Percentiles rank a stretch among this genome's conserved stretches.
These are phyloP conservation scores for Blastocystis sp. DNA, from an alignment of 352 stramenopile genomes.

Conservation along the genomic window DNA sequence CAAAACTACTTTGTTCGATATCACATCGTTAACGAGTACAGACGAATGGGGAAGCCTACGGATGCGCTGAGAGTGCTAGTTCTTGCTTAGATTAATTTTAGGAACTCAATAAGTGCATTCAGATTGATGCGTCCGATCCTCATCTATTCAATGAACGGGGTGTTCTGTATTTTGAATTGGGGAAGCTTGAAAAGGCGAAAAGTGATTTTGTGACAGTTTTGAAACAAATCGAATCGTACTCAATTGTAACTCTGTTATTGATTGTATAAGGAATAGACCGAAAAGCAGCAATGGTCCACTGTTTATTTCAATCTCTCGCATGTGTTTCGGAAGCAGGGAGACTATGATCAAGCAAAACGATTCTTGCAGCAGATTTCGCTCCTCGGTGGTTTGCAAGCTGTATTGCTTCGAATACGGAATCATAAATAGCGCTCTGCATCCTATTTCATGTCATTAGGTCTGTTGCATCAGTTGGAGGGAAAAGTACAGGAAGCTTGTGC, in stretches of 20 bases:
- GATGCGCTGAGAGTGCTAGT: background rate
- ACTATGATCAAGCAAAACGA: background rate
- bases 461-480: background rate
- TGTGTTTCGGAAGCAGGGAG: background rate
- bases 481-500: background rate
- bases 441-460: background rate
- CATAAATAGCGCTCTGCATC: background rate
- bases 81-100: background rate
- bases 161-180: slow-evolving; percentile 11
- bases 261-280: background rate
- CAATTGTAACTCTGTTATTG: background rate
- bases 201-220: background rate
- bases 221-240: background rate
- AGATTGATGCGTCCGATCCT: background rate
- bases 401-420: background rate
- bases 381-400: background rate
- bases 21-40: background rate
- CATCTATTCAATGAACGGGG: background rate
- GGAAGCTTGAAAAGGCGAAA: background rate
- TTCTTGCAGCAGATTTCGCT: background rate
- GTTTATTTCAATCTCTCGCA: slow-evolving; percentile 33
- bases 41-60: background rate
- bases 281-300: background rate
- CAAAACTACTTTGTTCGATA: background rate
- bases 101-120: background rate